These are phyloP conservation scores for Flaveria ramosissima DNA, from an alignment of 129 eudicot species.

Conservation along the genomic window DNA sequence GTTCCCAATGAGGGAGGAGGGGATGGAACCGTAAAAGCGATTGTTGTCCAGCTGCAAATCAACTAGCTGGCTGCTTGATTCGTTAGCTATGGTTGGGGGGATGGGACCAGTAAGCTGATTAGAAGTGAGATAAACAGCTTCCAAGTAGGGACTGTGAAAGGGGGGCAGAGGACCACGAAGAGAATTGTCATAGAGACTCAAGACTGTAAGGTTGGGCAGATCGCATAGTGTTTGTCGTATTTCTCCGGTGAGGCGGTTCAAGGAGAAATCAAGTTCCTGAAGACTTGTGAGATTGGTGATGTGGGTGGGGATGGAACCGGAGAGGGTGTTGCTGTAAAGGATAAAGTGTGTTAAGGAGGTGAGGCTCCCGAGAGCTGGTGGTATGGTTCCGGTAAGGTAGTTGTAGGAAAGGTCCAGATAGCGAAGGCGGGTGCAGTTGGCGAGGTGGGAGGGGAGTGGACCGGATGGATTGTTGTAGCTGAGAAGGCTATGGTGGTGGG, in stretches of 20 bases:
- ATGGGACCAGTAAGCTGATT: constrained; percentile 64
- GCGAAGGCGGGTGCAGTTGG: constrained; percentile 51
- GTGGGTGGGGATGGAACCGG: constrained; percentile 54
- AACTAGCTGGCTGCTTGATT: constrained; percentile 24
- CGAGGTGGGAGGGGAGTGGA: constrained; percentile 50
- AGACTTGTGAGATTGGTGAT: constrained; percentile 53
- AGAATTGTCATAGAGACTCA: constrained; percentile 47
- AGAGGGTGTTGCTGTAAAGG: constrained; percentile 38
- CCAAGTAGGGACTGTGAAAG: constrained; percentile 42
- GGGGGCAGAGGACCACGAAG: constrained; percentile 54
- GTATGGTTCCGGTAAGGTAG: constrained; percentile 45
- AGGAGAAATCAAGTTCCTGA: constrained; percentile 40
- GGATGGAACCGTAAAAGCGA: constrained; percentile 55
- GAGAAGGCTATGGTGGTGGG: no score
- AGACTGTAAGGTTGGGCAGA: constrained; percentile 29
- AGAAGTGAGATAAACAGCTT: constrained; percentile 45
- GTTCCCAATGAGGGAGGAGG: constrained; percentile 55
- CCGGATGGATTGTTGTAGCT: constrained; percentile 49
- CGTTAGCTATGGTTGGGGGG: constrained; percentile 51
- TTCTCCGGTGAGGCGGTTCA: constrained; percentile 49
- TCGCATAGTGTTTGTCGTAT: constrained; percentile 51
- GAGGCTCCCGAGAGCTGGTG: constrained; percentile 50
- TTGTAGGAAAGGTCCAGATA: constrained; percentile 48
- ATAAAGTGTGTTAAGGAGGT: constrained; percentile 27
- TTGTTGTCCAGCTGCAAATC: constrained; percentile 48